These are phyloP conservation scores for Cryptococcus sp. DNA, from an alignment of 1,284 basidiomycete species.

Conservation along the genomic window DNA sequence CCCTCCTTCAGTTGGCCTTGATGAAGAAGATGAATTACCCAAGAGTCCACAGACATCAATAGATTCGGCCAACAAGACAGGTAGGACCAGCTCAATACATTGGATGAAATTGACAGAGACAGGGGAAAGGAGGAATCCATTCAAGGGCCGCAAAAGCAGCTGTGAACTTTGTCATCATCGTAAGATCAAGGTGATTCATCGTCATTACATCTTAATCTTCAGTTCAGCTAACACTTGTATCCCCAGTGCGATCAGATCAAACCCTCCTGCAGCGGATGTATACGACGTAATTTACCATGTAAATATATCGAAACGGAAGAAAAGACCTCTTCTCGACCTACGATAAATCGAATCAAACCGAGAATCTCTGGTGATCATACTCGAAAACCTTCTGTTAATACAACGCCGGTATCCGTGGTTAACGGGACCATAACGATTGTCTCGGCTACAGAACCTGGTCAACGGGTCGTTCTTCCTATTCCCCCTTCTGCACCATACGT, in stretches of 20 bases:
- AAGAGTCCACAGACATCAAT: no score
- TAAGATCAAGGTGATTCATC: constrained; percentile 35
- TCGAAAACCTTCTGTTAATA: constrained; percentile 5
- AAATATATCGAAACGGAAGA: constrained; percentile 36
- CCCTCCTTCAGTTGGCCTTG: no score
- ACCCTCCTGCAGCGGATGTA: constrained; percentile 34
- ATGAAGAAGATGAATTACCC: no score
- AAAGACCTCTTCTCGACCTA: constrained; percentile 10
- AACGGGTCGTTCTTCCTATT: neutral
- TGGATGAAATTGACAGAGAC: no score
- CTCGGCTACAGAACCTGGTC: neutral
- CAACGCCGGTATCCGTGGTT: neutral
- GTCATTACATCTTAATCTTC: neutral
- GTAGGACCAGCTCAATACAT: no score
- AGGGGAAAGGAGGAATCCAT: no score
- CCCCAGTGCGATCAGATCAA: constrained; percentile 36
- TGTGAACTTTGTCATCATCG: constrained; percentile 39
- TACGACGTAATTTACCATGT: constrained; percentile 32
- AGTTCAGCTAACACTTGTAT: constrained; percentile 1
- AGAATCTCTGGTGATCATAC: neutral
- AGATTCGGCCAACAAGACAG: no score
- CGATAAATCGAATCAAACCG: constrained; percentile 7
- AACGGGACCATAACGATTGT: neutral
- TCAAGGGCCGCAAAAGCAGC: constrained; percentile 21
- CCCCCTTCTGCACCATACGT: neutral